phyloP scores from a whole-genome alignment of 805 yeast genomes.

The Yamadazyma takamatsuzukensis region DNA sequence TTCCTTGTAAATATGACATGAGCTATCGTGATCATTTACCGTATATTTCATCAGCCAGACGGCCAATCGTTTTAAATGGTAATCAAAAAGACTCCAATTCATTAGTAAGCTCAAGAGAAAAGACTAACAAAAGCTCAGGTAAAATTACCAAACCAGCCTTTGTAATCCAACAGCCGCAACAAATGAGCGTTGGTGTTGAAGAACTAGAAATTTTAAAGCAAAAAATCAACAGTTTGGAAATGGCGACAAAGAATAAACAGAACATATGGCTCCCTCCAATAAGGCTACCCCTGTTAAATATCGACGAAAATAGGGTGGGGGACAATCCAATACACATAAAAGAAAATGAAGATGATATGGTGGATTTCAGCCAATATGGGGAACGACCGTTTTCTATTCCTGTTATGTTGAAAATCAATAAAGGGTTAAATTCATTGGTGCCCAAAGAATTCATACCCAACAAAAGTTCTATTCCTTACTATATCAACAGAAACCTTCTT shows the following conservation, averaged over 20 bases:
- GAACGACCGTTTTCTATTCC: background rate
- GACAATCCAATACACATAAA: background rate
- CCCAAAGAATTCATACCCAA: background rate
- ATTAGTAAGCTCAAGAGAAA: background rate
- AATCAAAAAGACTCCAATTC: background rate
- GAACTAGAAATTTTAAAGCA: background rate
- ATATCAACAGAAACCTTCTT: background rate
- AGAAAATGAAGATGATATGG: background rate
- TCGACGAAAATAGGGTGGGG: constrained; percentile 1
- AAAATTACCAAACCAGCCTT: no score
- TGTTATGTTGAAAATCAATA: background rate
- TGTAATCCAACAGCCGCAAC: no score
- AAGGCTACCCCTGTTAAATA: no score
- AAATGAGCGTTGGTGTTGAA: background rate
- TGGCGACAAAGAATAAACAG: background rate
- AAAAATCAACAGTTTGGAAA: background rate
- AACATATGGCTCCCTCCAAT: background rate
- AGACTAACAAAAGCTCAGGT: no score
- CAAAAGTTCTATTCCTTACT: background rate
- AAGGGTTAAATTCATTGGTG: background rate
- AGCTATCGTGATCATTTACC: constrained; percentile 9
- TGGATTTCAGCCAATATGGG: constrained; percentile 1
- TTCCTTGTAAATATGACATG: constrained; percentile 13
- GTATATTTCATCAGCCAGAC: constrained; percentile 17
- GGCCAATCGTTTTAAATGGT: constrained; percentile 13